Base-by-base conservation (phyloP, 108 stramenopile genomes). In the Cyclotella sp. region DNA sequence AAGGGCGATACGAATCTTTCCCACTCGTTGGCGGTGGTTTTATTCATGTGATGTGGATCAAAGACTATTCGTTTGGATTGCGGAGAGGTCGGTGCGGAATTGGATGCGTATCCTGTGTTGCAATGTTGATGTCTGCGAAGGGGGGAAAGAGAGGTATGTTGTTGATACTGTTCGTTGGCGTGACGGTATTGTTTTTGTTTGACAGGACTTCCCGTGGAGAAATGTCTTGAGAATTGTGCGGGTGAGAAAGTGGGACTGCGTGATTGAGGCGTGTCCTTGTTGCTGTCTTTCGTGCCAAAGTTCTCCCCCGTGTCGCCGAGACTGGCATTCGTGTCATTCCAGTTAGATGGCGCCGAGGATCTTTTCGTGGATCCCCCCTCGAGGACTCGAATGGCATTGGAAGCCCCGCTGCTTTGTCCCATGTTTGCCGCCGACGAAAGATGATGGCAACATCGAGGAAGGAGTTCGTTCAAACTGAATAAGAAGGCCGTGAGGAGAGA, bases 1-100 rank as follows among this genome's bases (percentile, higher is more conserved):
- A 84, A 84, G n/a, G 83, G 83, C n/a, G 83, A 79, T 3, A 75
- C 74, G 34, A 79, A 84, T 12, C 78, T 51, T 55, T 84, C 83
- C 83, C 83, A 84, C 51, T 84, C 78, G 44, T 53, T 44, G 19
- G 55, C 19, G 29, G 74, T 28, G 21, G 63, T 53, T 45, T 63
- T 55, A 40, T 26, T 75, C 24, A 75, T 0, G 9, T 16, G 0
- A 9, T 28, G 22, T 34, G 30, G 67, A 58, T 28, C 26, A 6
- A 58, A 1, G 57, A 58, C 3, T 2, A 67, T 3, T 3, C 1
- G 49, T 18, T 51, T 51, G 18, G 49, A 19, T 19, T 51, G 49
- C 5, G 49, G 49, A 51, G 49, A 51, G 49, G 49, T 19, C 8
- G 49, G 49, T 51, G 49, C 49, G 3, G 49, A 51, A 19, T 19